phyloP scores from a whole-genome alignment of 2,329 filamentous ascomycete genomes.

The Pestalotiopsis sp. region DNA sequence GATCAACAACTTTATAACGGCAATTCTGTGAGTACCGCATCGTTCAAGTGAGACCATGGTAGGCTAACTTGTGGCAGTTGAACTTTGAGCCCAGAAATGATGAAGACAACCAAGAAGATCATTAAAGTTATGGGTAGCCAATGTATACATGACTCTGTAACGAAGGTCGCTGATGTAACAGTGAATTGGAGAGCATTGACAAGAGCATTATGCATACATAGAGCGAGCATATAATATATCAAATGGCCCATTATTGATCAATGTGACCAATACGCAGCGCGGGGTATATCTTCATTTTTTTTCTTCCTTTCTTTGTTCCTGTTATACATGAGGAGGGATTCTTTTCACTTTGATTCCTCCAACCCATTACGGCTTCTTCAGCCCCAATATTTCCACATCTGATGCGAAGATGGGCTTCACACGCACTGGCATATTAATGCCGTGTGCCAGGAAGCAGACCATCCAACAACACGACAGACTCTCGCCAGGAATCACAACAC shows the following conservation, averaged over 20 bases:
- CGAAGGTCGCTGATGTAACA: too few relatives aligned
- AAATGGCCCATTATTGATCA: too few relatives aligned
- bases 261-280: neutral
- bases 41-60: neutral
- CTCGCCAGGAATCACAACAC: conserved; percentile 30
- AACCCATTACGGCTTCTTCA: conserved; percentile 24
- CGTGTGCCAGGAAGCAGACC: neutral
- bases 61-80: conserved; percentile 45
- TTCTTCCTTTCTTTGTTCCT: neutral
- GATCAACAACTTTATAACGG: conserved; percentile 85
- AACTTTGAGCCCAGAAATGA: conserved; percentile 69
- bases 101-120: conserved; percentile 44
- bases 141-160: too few relatives aligned
- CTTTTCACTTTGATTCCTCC: neutral
- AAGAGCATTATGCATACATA: too few relatives aligned
- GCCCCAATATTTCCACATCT: neutral
- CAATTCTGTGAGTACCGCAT: conserved; percentile 67
- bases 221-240: too few relatives aligned
- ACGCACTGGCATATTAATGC: neutral
- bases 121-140: neutral
- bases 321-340: neutral
- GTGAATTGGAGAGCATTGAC: too few relatives aligned
- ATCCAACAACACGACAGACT: neutral
- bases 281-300: neutral
- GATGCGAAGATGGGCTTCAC: neutral